Evolutionary conservation across 441 rosid genomes (phyloP), one percentile per base, ranked within the genome.

Genomic region (Eutrema salsugineum): DNA sequence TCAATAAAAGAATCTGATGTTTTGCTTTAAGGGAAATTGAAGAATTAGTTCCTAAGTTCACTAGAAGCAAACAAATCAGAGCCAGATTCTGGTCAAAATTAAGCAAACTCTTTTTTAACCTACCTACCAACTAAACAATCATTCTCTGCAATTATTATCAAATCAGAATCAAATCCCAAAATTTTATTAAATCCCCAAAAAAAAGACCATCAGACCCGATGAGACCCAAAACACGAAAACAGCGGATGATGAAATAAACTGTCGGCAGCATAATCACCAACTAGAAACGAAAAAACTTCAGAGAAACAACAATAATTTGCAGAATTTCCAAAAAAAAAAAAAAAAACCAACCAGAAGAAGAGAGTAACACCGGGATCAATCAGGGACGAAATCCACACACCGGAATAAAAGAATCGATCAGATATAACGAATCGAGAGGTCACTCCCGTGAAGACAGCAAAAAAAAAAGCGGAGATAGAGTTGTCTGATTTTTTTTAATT

Each of bases 281-380:
- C 27, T 36, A 46, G 36, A 63, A 22, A 47, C 28, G 8, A 53
- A 5, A 14, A 36, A 19, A 46, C 22, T 43, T 43, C 46, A 76
- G 40, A 38, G 40, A 68, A 28, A 69, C 24, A 30, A 33, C 5
- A 39, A 63, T 11, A 33, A 32, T 50, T 59, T 57, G 58, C 7
- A 66, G 46, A 57, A 64, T 11, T 35, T 24, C 9, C 2, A 24
- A 19, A 10, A 2, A 27, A 2, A 24, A 24, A 8, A 43, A 17
- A 32, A 33, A 60, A 48, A 64, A 75, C 75, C 63, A 69, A 76
- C 71, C 79, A 55, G 66, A 55, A 70, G 70, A 35, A 63, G 57
- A 68, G 60, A 47, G 47, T 30, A 46, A 63, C 38, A 40, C 43
- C 22, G 12, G 12, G 16, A 54, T 36, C 59, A 72, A 56, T 17